Conservation (phyloP, 306 rosid genomes). For the Inga oerstediana region DNA sequence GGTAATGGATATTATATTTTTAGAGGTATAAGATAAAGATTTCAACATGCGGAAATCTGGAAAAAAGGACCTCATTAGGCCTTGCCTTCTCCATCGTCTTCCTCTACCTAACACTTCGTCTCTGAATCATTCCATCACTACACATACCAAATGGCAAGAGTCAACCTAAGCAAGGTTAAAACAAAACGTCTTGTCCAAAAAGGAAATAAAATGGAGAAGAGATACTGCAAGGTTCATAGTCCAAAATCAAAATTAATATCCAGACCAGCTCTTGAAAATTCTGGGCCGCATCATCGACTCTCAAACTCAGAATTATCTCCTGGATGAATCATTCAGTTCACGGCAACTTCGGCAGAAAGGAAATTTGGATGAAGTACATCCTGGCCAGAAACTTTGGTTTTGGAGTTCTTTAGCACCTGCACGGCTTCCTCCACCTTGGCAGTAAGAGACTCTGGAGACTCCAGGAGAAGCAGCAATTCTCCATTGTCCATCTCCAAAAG, state of each 20-base stretch:
- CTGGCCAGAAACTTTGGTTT: slow-evolving; percentile 62
- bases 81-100: too few species aligned
- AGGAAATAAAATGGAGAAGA: slow-evolving; percentile 29
- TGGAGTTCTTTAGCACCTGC: slow-evolving; percentile 74
- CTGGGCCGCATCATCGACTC: slow-evolving; percentile 24
- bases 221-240: slow-evolving; percentile 31
- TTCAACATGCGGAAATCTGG: too few species aligned
- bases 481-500: slow-evolving; percentile 92
- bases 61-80: too few species aligned
- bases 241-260: slow-evolving; percentile 29
- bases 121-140: slow-evolving; percentile 29
- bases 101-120: background rate
- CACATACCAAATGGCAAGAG: slow-evolving; percentile 11
- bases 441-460: slow-evolving; percentile 75
- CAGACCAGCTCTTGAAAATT: slow-evolving; percentile 20
- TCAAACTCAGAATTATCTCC: slow-evolving; percentile 17
- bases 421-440: slow-evolving; percentile 85
- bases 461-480: slow-evolving; percentile 75
- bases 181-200: slow-evolving; percentile 15
- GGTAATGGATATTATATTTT: too few species aligned
- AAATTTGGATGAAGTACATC: slow-evolving; percentile 57
- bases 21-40: too few species aligned
- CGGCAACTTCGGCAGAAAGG: slow-evolving; percentile 82
- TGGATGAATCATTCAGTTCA: slow-evolving; percentile 49
- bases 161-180: slow-evolving; percentile 21